phyloP scores from a whole-genome alignment of 139 green algal genomes.

The Tetraselmis striata region DNA sequence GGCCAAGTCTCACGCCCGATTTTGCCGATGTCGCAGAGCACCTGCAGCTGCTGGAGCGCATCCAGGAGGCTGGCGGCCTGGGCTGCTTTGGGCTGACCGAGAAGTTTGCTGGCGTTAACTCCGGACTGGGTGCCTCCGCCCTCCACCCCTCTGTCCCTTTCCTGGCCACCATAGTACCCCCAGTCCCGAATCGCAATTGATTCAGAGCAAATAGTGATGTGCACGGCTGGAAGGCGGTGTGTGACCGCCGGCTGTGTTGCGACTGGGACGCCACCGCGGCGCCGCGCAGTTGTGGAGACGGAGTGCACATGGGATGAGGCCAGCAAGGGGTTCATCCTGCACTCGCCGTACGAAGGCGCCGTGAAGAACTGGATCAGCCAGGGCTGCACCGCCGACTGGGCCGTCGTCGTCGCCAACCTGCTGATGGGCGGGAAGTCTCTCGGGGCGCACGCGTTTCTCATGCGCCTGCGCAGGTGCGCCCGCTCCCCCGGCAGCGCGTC shows the following conservation, averaged over 20 bases:
- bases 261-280: too few relatives aligned
- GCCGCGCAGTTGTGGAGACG: slow-evolving; percentile 22
- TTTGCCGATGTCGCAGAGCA: too few relatives aligned
- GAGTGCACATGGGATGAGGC: slow-evolving; percentile 6
- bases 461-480: slow-evolving; percentile 3
- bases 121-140: slow-evolving; percentile 10
- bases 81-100: slow-evolving; percentile 32
- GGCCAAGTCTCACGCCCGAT: too few relatives aligned
- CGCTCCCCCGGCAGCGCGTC: too few relatives aligned
- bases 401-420: slow-evolving; percentile 17
- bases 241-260: too few relatives aligned
- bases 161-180: too few relatives aligned
- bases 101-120: slow-evolving; percentile 22
- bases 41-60: slow-evolving; percentile 3
- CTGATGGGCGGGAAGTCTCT: slow-evolving; percentile 4
- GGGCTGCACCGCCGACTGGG: slow-evolving; percentile 16
- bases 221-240: too few relatives aligned
- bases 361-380: slow-evolving; percentile 36
- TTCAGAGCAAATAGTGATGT: too few relatives aligned
- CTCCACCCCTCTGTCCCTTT: too few relatives aligned
- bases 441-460: slow-evolving; percentile 23
- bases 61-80: slow-evolving; percentile 10
- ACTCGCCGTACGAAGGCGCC: slow-evolving; percentile 8
- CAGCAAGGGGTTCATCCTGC: slow-evolving; percentile 12
- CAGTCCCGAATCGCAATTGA: too few relatives aligned